These are phyloP conservation scores for Acanthamoeba royreba DNA, from an alignment of 208 protist species.

Conservation along the genomic window DNA sequence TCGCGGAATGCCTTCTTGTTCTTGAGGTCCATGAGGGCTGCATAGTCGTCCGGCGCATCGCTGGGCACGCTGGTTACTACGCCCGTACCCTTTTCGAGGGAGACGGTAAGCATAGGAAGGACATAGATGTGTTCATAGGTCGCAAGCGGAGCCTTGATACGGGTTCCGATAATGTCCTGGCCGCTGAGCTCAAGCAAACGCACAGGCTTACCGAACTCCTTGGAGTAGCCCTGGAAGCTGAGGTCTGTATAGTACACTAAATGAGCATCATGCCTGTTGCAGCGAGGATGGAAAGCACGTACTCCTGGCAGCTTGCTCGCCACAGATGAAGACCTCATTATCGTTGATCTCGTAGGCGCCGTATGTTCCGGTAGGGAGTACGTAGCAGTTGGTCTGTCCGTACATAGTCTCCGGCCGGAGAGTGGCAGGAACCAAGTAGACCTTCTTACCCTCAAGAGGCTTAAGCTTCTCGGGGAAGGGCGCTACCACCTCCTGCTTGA, in stretches of 20 bases:
- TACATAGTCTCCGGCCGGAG: conserved; percentile 99
- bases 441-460: conserved; percentile 64
- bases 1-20: conserved; percentile 90
- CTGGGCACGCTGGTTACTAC: conserved; percentile 97
- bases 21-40: conserved; percentile 93
- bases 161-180: conserved; percentile 90
- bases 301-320: conserved; percentile 91
- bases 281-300: conserved; percentile 53
- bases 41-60: conserved; percentile 99
- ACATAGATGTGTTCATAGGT: conserved; percentile 91
- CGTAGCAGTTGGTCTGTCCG: conserved; percentile 99
- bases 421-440: conserved; percentile 98
- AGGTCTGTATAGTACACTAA: conserved; percentile 66
- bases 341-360: conserved; percentile 90
- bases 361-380: conserved; percentile 95
- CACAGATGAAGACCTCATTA: conserved; percentile 92
- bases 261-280: not conserved
- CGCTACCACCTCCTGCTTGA: conserved; percentile 90
- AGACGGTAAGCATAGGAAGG: conserved; percentile 97
- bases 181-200: conserved; percentile 90
- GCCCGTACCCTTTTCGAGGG: conserved; percentile 95
- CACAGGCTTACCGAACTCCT: conserved; percentile 84
- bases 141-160: conserved; percentile 89
- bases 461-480: conserved; percentile 73
- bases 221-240: conserved; percentile 93